Evolutionary conservation across 2,329 filamentous ascomycete genomes (phyloP).

Genomic region (Thelonectria olida): DNA sequence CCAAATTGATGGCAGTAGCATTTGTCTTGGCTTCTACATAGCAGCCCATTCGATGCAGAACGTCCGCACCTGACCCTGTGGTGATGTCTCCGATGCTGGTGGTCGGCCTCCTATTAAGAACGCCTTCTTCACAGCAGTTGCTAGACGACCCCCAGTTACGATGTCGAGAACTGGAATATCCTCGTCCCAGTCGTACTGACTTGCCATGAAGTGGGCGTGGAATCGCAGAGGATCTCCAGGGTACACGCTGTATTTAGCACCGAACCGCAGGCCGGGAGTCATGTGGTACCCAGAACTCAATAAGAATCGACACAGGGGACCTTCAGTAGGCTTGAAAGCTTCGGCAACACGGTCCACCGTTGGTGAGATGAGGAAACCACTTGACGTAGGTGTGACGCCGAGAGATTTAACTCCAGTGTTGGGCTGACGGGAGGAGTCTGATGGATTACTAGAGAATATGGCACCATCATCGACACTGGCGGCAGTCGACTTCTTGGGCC

Average conservation of each 20-base stretch:
- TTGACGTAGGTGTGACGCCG: constrained; percentile 49
- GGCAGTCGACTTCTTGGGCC: constrained; percentile 5
- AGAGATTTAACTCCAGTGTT: constrained; percentile 34
- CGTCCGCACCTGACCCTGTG: constrained; percentile 64
- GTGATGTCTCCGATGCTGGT: constrained; percentile 42
- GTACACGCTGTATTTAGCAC: constrained; percentile 93
- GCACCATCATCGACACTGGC: constrained; percentile 24
- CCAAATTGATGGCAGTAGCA: constrained; percentile 5
- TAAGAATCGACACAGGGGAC: constrained; percentile 80
- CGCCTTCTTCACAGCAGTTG: constrained; percentile 95
- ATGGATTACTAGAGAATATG: constrained; percentile 31
- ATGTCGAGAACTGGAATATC: constrained; percentile 86
- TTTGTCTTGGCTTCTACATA: constrained; percentile 67
- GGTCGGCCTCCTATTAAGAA: constrained; percentile 83
- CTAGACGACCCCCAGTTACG: constrained; percentile 85
- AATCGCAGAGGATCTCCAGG: constrained; percentile 94
- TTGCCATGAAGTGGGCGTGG: constrained; percentile 92
- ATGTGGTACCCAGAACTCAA: constrained; percentile 85
- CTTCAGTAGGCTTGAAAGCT: constrained; percentile 29
- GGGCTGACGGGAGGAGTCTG: constrained; percentile 23
- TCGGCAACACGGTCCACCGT: constrained; percentile 21
- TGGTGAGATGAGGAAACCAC: constrained; percentile 41
- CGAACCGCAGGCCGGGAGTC: constrained; percentile 92
- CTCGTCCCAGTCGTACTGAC: constrained; percentile 87
- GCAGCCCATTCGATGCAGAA: constrained; percentile 95